A percentile compares a stretch with the other conserved stretches of the same genome.
Conservation (phyloP, 140 eudicot species). For the Senecio squalidus region DNA sequence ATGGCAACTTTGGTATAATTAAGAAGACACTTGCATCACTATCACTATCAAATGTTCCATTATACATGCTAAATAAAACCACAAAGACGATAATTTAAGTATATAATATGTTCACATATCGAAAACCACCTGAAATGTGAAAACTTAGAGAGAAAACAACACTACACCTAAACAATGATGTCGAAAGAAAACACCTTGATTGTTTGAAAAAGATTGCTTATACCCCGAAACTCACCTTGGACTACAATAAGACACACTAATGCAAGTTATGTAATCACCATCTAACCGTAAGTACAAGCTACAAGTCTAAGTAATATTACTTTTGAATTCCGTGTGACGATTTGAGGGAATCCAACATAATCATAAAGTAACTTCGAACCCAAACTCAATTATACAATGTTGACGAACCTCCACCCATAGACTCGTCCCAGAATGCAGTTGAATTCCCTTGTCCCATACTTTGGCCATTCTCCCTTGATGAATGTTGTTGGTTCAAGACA, state of each 20-base stretch:
- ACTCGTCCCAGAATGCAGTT: slow-evolving; percentile 53
- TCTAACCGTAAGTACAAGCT: slow-evolving; percentile 18
- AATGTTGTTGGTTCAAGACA: slow-evolving; percentile 34
- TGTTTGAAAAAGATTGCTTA: slow-evolving; percentile 12
- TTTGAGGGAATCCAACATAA: slow-evolving; percentile 15
- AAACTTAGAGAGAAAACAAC: not conserved
- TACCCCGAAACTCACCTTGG: slow-evolving; percentile 16
- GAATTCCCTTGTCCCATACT: slow-evolving; percentile 42
- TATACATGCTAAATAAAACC: not conserved
- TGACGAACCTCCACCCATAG: slow-evolving; percentile 59
- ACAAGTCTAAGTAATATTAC: slow-evolving; percentile 1
- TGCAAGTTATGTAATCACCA: slow-evolving; percentile 20
- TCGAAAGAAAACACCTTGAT: slow-evolving; percentile 9
- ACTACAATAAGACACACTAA: slow-evolving; percentile 18
- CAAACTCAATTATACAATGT: slow-evolving; percentile 17
- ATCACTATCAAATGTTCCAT: too few relatives aligned
- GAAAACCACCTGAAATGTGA: not conserved
- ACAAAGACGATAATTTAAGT: not conserved
- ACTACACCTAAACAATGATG: slow-evolving; percentile 11
- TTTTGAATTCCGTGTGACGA: not conserved
- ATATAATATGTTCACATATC: not conserved
- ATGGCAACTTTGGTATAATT: too few relatives aligned
- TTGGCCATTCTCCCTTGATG: slow-evolving; percentile 38
- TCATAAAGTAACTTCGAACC: slow-evolving; percentile 6
- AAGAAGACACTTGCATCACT: too few relatives aligned